Evolutionary conservation across 441 rosid species (phyloP).

Genomic region (Adansonia madagascariensis): DNA sequence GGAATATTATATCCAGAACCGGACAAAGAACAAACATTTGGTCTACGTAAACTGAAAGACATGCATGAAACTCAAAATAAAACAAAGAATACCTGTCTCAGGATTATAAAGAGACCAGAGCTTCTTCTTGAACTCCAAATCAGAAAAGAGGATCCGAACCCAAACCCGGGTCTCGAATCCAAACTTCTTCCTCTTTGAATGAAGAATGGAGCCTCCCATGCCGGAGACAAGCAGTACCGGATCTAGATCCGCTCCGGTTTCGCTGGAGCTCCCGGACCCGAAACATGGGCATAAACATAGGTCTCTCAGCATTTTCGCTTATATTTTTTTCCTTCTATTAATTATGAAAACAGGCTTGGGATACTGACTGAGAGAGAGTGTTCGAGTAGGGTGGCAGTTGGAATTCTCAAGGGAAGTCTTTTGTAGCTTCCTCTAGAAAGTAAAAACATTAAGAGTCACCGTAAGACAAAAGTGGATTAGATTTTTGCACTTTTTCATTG

Average conservation of each 20-base stretch:
- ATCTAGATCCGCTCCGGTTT: constrained; percentile 44
- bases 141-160: constrained; percentile 83
- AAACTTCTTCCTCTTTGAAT: constrained; percentile 59
- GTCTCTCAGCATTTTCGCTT: constrained; percentile 28
- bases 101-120: constrained; percentile 84
- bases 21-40: neutral
- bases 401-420: neutral
- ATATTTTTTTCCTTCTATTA: neutral
- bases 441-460: neutral
- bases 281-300: constrained; percentile 58
- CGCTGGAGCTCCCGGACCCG: constrained; percentile 35
- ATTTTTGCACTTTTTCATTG: neutral
- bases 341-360: too few relatives aligned
- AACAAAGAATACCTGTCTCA: constrained; percentile 54
- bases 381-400: neutral
- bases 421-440: neutral
- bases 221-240: constrained; percentile 80
- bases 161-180: constrained; percentile 71
- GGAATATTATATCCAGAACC: neutral
- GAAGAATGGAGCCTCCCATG: constrained; percentile 78
- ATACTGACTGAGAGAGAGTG: neutral
- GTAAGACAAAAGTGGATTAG: neutral
- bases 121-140: constrained; percentile 70
- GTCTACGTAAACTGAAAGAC: neutral
- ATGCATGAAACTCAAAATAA: constrained; percentile 15